A percentile compares a stretch with the other conserved stretches of the same genome.
phyloP scores from a whole-genome alignment of 768 basidiomycete species.

The Suillus subluteus region DNA sequence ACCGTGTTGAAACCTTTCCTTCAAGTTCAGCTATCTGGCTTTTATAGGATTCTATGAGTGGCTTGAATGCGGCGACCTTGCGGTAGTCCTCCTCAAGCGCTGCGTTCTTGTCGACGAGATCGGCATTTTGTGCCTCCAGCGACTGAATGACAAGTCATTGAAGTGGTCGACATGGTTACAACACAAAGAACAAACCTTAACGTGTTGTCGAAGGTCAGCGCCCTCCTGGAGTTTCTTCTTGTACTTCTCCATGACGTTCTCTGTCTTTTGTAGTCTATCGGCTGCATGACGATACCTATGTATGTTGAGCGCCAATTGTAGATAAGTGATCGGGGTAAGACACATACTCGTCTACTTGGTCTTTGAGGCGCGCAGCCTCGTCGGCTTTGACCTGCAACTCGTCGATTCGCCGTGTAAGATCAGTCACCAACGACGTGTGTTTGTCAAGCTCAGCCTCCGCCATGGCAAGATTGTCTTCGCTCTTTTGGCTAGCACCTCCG shows the following conservation, averaged over 20 bases:
- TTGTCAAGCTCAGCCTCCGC: conserved; percentile 85
- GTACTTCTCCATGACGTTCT: conserved; percentile 98
- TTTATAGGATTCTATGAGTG: conserved; percentile 92
- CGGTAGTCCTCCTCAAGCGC: conserved; percentile 91
- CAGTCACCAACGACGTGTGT: conserved; percentile 66
- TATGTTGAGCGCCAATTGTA: background rate
- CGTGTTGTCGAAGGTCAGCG: conserved; percentile 83
- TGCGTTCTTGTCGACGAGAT: conserved; percentile 89
- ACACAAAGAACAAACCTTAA: conserved; percentile 59
- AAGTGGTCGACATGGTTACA: conserved; percentile 6
- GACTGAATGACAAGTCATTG: conserved; percentile 46
- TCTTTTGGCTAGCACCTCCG: conserved; percentile 74
- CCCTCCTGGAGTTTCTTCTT: conserved; percentile 98
- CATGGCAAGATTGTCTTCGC: conserved; percentile 87
- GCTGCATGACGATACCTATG: conserved; percentile 87
- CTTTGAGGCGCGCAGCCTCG: conserved; percentile 80
- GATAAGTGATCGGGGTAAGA: background rate
- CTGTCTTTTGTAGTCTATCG: conserved; percentile 90
- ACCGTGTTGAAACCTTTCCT: conserved; percentile 61
- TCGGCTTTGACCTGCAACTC: conserved; percentile 81
- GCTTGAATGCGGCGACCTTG: conserved; percentile 84
- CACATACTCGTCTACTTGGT: conserved; percentile 89
- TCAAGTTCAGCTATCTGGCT: conserved; percentile 84
- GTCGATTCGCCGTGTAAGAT: conserved; percentile 78
- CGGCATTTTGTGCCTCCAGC: conserved; percentile 91